Percentiles rank a stretch among this genome's conserved stretches.
Evolutionary conservation across 345 rosid species (phyloP).

Genomic region (Mercurialis annua): DNA sequence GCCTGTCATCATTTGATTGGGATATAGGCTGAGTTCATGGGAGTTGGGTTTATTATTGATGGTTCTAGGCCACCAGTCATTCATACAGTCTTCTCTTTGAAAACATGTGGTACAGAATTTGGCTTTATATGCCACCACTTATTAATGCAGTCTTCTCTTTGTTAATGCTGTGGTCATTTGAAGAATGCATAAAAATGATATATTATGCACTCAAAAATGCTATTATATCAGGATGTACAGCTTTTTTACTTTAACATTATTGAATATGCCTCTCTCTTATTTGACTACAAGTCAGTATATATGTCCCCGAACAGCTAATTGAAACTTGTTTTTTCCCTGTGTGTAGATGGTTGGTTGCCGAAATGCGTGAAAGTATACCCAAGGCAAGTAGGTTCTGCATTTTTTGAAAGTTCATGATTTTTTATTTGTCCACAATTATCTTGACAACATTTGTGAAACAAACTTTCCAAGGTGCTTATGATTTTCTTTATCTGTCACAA

Average conservation of each 20-base stretch:
- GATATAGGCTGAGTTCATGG: background rate
- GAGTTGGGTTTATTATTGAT: background rate
- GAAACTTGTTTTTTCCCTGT: slow-evolving; percentile 33
- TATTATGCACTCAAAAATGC: background rate
- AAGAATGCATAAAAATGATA: background rate
- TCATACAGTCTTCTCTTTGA: background rate
- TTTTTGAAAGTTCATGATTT: background rate
- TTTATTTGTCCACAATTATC: background rate
- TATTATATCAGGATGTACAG: slow-evolving; percentile 4
- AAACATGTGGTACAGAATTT: background rate
- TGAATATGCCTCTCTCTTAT: background rate
- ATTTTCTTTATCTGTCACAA: background rate
- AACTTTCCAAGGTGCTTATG: background rate
- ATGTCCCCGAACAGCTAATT: slow-evolving; percentile 15
- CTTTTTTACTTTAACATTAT: background rate
- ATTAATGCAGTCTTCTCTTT: background rate
- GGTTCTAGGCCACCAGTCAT: slow-evolving; percentile 4
- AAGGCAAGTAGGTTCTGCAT: slow-evolving; percentile 53
- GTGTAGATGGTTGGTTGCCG: slow-evolving; percentile 88
- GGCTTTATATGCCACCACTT: slow-evolving; percentile 1
- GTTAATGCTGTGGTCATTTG: background rate
- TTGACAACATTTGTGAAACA: background rate
- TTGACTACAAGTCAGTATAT: background rate
- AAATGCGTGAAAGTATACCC: slow-evolving; percentile 84
- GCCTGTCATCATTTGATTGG: background rate